phyloP scores from a whole-genome alignment of 257 asterid genomes.

The Solanum dulcamara region DNA sequence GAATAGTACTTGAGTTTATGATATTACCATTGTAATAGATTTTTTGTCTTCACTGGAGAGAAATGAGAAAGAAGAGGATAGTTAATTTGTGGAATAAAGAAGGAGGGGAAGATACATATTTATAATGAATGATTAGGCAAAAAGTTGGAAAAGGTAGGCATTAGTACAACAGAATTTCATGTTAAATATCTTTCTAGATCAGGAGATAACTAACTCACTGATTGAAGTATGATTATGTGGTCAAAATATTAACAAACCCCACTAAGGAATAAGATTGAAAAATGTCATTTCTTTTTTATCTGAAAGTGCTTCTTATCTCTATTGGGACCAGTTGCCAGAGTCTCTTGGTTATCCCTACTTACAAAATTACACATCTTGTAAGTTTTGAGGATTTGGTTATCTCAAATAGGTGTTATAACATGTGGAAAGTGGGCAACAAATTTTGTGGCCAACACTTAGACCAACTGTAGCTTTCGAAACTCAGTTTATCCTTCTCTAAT shows the following conservation, averaged over 20 bases:
- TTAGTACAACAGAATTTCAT: not conserved
- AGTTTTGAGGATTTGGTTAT: not conserved
- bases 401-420: not conserved
- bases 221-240: not conserved
- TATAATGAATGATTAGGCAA: not conserved
- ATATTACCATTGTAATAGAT: not conserved
- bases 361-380: not conserved
- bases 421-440: not conserved
- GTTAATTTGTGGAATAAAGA: not conserved
- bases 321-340: not conserved
- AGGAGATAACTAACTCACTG: not conserved
- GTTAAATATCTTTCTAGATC: not conserved
- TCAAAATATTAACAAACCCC: not conserved
- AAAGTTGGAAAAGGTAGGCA: not conserved
- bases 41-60: not conserved
- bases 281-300: not conserved
- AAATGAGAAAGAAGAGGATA: not conserved
- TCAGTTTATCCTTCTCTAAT: not conserved
- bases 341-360: not conserved
- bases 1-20: not conserved
- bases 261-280: not conserved
- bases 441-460: not conserved
- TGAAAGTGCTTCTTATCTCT: not conserved
- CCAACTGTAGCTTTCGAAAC: not conserved
- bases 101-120: not conserved